A percentile compares a stretch with the other conserved stretches of the same genome.
Conservation (phyloP, 345 rosid genomes). For the Trapa bicornis region DNA sequence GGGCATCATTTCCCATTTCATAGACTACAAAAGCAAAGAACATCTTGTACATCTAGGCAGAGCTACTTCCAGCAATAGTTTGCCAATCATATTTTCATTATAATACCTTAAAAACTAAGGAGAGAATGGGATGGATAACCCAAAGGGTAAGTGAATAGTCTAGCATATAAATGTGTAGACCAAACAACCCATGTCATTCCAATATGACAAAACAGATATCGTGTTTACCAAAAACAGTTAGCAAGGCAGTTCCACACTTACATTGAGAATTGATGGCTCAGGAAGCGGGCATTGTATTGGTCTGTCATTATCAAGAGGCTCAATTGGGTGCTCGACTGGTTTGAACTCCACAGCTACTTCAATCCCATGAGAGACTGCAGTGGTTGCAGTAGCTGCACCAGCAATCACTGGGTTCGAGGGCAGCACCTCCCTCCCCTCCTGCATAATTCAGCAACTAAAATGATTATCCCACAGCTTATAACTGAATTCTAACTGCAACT, state of each 20-base stretch:
- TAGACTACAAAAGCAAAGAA: neutral
- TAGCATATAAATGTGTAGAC: neutral
- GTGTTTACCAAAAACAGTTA: neutral
- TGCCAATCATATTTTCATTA: neutral
- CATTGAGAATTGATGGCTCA: conserved; percentile 89
- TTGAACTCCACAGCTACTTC: conserved; percentile 74
- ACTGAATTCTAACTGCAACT: neutral
- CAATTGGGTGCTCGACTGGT: conserved; percentile 85
- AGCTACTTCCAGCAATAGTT: neutral
- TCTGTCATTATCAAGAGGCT: conserved; percentile 66
- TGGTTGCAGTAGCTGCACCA: conserved; percentile 22
- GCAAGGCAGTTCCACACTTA: conserved; percentile 16
- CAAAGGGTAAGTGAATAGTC: neutral
- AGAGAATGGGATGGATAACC: neutral
- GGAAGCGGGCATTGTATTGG: conserved; percentile 85
- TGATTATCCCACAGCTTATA: neutral
- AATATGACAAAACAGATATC: neutral
- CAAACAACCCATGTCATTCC: neutral
- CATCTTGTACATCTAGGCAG: neutral
- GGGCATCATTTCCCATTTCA: neutral
- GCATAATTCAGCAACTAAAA: conserved; percentile 7
- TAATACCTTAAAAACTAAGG: neutral
- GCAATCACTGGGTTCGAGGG: conserved; percentile 41
- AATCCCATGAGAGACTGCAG: conserved; percentile 68
- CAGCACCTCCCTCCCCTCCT: conserved; percentile 60